These are phyloP conservation scores for Crithidia bombi DNA, from an alignment of 208 protist genomes.

Conservation along the genomic window DNA sequence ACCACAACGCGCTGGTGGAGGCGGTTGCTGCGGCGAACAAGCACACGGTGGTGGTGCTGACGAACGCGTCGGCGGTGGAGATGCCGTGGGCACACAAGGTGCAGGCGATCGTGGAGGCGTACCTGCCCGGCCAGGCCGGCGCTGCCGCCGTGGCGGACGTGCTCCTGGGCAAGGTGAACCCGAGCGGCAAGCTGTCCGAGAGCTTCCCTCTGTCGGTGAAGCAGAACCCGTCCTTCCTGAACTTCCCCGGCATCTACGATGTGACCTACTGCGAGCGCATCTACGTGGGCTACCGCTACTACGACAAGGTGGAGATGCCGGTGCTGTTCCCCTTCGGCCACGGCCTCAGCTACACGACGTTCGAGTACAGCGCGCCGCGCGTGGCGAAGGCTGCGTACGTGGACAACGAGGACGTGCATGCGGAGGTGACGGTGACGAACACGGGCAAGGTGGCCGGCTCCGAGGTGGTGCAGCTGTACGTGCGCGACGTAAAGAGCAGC, in stretches of 20 bases:
- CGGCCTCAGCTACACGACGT: constrained; percentile 17
- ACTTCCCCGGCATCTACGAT: constrained; percentile 12
- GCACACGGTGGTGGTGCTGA: constrained; percentile 17
- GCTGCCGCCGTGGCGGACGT: neutral
- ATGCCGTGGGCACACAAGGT: constrained; percentile 16
- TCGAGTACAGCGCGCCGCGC: constrained; percentile 19
- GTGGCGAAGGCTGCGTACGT: constrained; percentile 18
- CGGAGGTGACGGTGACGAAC: constrained; percentile 24
- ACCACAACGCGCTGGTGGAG: constrained; percentile 23
- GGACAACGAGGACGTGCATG: constrained; percentile 12
- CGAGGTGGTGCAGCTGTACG: constrained; percentile 24
- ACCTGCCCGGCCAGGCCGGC: constrained; percentile 19
- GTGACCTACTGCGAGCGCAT: constrained; percentile 17
- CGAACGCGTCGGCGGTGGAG: constrained; percentile 14
- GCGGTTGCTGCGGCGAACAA: constrained; percentile 15
- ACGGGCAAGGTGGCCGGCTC: constrained; percentile 8
- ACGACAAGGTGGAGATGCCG: constrained; percentile 3
- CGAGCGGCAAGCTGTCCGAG: constrained; percentile 16
- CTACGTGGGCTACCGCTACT: constrained; percentile 16
- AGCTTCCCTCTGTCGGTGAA: neutral
- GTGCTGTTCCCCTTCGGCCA: constrained; percentile 17
- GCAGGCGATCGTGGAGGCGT: constrained; percentile 22
- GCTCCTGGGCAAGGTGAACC: constrained; percentile 21
- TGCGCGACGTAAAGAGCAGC: constrained; percentile 17
- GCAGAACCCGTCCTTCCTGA: constrained; percentile 5